Evolutionary conservation across 441 rosid species (phyloP).

Genomic region (Macaranga tanarius): DNA sequence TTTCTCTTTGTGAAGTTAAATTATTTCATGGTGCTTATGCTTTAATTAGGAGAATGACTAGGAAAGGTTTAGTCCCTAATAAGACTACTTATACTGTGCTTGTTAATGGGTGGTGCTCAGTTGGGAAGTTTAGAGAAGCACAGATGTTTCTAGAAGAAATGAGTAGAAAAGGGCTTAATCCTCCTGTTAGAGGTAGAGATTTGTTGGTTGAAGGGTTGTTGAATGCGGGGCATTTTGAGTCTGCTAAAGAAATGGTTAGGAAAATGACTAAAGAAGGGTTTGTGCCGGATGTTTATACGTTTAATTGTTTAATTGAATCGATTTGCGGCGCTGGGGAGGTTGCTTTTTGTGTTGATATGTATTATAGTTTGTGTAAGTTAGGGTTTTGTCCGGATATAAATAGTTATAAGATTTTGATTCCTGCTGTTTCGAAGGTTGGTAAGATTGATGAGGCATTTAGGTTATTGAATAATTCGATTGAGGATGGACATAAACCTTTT

Average conservation of each 20-base stretch:
- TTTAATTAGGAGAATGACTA: constrained; percentile 71
- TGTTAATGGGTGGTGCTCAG: constrained; percentile 80
- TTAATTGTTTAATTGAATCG: constrained; percentile 63
- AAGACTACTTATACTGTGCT: constrained; percentile 61
- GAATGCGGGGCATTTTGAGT: constrained; percentile 71
- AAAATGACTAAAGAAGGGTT: constrained; percentile 71
- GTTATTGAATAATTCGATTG: constrained; percentile 57
- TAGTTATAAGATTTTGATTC: constrained; percentile 74
- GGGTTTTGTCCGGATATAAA: constrained; percentile 66
- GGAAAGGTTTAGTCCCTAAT: constrained; percentile 63
- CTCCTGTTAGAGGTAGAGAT: constrained; percentile 86
- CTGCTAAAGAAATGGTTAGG: constrained; percentile 73
- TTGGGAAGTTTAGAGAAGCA: constrained; percentile 80
- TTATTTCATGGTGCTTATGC: constrained; percentile 88
- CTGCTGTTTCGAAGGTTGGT: constrained; percentile 80
- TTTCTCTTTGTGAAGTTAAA: constrained; percentile 75
- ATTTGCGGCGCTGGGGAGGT: constrained; percentile 66
- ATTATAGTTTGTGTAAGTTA: constrained; percentile 54
- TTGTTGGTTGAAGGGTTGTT: constrained; percentile 77
- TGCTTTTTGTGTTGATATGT: constrained; percentile 69
- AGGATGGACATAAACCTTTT: constrained; percentile 84
- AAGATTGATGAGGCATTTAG: constrained; percentile 73
- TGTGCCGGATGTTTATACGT: constrained; percentile 60
- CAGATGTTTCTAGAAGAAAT: constrained; percentile 74
- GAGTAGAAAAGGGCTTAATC: constrained; percentile 80